Evolutionary conservation across 345 rosid genomes (phyloP), one percentile per base, ranked within the genome.

Genomic region (Clausena lansium): DNA sequence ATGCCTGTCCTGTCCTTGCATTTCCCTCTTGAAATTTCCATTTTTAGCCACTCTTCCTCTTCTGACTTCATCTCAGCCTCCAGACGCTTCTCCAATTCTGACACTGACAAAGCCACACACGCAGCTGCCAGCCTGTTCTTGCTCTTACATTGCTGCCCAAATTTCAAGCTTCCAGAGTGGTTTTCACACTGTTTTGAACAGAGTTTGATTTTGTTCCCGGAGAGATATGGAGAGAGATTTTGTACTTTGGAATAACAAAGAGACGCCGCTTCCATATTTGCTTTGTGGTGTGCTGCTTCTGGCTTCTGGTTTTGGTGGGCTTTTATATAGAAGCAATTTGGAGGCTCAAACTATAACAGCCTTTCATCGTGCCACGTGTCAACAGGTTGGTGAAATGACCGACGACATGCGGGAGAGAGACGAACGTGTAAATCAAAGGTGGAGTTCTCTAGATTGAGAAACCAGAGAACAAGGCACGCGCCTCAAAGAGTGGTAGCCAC

Each of bases 1-100:
- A 77, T 63, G 57, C 88, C 91, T 13, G 25, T 85, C 77, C 81
- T 81, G 77, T 82, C 92, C 5, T 83, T 81, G 80, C 93, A 88
- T 57, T 79, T 80, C 38, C 77, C 87, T 81, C 80, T 38, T 77
- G 65, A 36, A 76, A 70, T 81, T 77, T 79, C 82, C 67, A 70
- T 45, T 57, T 72, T 80, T 76, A 86, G 79, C 88, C 88, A 80
- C 6, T 81, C 91, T 67, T 86, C 88, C 61, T 73, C 86, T 75
- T 82, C 87, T 1, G 75, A 77, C 10, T 75, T 80, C 45, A 72
- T 54, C 38, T 81, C 82, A 54, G 75, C 84, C 61, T 83, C 87
- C 70, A 79, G 22, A 22, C 78, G 82, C 0, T 74, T 71, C 38
- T 62, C 84, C 67, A 67, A 10, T 27, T 82, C 81, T 8, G 73